These are phyloP conservation scores for Beauveria sp. DNA, from an alignment of 2,329 filamentous ascomycete species.

Conservation along the genomic window DNA sequence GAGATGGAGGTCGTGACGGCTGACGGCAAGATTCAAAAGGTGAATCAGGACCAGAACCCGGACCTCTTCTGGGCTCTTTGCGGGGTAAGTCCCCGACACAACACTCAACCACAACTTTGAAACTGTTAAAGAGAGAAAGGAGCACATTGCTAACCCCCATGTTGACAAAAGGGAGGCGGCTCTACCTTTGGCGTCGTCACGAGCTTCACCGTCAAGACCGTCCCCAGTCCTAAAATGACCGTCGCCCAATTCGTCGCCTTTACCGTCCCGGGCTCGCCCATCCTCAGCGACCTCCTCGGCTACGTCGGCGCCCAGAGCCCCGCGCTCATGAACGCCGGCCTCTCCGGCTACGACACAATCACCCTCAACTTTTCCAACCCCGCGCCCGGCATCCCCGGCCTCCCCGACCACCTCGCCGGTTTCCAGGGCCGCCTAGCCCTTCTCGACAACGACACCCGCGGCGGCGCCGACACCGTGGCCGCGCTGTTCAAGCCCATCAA, in stretches of 20 bases:
- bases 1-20: conserved; percentile 51
- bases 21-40: conserved; percentile 38
- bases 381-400: conserved; percentile 24
- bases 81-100: conserved; percentile 34
- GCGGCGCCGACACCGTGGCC: conserved; percentile 15
- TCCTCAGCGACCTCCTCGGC: conserved; percentile 39
- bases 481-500: conserved; percentile 28
- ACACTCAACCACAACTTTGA: too few relatives aligned
- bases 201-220: conserved; percentile 47
- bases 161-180: conserved; percentile 38
- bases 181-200: conserved; percentile 54
- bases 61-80: conserved; percentile 60
- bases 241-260: conserved; percentile 18
- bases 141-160: too few relatives aligned
- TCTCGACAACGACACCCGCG: conserved; percentile 27
- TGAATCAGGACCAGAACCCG: conserved; percentile 43
- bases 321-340: conserved; percentile 33
- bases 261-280: conserved; percentile 23
- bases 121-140: too few relatives aligned
- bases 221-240: conserved; percentile 33
- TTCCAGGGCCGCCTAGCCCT: conserved; percentile 28
- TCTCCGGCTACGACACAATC: conserved; percentile 44
- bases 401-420: conserved; percentile 26
- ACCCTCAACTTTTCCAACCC: conserved; percentile 25
- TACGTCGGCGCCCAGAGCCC: conserved; percentile 31